These are phyloP conservation scores for Grosmannia huntii DNA, from an alignment of 2,329 filamentous ascomycete species.

Conservation along the genomic window DNA sequence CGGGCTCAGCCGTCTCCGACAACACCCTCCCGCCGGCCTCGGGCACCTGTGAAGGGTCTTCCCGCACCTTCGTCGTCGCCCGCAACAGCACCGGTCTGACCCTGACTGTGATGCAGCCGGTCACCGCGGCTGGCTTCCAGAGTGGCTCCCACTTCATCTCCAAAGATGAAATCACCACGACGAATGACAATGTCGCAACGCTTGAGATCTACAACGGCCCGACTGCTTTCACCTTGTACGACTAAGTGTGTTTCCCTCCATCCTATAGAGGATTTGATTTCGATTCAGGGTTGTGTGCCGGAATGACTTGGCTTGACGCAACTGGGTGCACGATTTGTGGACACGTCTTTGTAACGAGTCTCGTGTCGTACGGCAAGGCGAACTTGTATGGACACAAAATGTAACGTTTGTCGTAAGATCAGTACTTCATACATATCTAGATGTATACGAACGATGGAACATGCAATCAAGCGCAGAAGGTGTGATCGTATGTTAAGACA, in stretches of 20 bases:
- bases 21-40: neutral
- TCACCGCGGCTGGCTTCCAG: neutral
- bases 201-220: neutral
- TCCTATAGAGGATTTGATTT: too few species aligned
- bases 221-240: neutral
- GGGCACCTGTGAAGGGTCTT: neutral
- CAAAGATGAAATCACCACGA: neutral
- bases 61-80: slow-evolving; percentile 1
- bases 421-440: too few species aligned
- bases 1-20: neutral
- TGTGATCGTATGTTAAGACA: too few species aligned
- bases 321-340: too few species aligned
- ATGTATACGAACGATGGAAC: too few species aligned
- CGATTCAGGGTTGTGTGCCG: too few species aligned
- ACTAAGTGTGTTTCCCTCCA: neutral
- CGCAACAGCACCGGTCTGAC: neutral
- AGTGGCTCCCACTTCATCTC: neutral
- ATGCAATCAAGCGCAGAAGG: too few species aligned
- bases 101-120: neutral
- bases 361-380: too few species aligned
- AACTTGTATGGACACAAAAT: too few species aligned
- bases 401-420: too few species aligned
- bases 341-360: too few species aligned
- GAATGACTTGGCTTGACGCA: too few species aligned
- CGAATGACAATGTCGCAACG: neutral